Percentiles rank a stretch among this genome's conserved stretches.
These are phyloP conservation scores for Rhizopogon rudus DNA, from an alignment of 768 basidiomycete species.

Conservation along the genomic window DNA sequence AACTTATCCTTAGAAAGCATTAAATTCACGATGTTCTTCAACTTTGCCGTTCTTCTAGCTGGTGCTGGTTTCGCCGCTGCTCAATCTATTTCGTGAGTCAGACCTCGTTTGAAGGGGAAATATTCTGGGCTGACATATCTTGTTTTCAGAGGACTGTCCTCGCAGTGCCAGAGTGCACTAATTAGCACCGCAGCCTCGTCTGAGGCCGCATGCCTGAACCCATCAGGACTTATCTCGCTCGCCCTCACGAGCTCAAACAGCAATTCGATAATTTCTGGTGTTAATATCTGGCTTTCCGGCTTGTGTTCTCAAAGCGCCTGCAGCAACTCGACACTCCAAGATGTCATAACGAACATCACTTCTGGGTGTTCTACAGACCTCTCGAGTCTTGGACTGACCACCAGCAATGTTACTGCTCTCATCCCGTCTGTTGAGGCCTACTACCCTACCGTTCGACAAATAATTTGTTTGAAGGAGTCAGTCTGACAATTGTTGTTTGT, in stretches of 20 bases:
- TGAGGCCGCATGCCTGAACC: constrained; percentile 36
- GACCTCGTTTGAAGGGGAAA: background rate
- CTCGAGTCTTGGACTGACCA: constrained; percentile 15
- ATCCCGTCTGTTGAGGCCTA: constrained; percentile 39
- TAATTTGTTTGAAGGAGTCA: constrained; percentile 64
- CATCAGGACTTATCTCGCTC: constrained; percentile 26
- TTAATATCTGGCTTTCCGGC: constrained; percentile 59
- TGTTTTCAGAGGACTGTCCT: constrained; percentile 35
- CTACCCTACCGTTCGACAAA: constrained; percentile 54
- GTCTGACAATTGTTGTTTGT: constrained; percentile 17
- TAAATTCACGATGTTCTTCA: constrained; percentile 20
- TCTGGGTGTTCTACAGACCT: constrained; percentile 44
- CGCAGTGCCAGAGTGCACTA: constrained; percentile 45
- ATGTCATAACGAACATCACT: constrained; percentile 50
- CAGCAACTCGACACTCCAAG: constrained; percentile 53
- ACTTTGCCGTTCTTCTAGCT: constrained; percentile 20
- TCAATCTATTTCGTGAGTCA: constrained; percentile 33
- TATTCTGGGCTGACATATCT: background rate
- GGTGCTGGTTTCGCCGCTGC: constrained; percentile 35
- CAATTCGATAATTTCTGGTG: constrained; percentile 33
- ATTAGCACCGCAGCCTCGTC: constrained; percentile 34
- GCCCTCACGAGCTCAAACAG: constrained; percentile 17
- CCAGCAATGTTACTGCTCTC: constrained; percentile 14
- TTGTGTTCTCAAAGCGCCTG: constrained; percentile 51
- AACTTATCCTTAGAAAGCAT: background rate